These are phyloP conservation scores for Gyrodon lividus DNA, from an alignment of 768 basidiomycete genomes.

Conservation along the genomic window DNA sequence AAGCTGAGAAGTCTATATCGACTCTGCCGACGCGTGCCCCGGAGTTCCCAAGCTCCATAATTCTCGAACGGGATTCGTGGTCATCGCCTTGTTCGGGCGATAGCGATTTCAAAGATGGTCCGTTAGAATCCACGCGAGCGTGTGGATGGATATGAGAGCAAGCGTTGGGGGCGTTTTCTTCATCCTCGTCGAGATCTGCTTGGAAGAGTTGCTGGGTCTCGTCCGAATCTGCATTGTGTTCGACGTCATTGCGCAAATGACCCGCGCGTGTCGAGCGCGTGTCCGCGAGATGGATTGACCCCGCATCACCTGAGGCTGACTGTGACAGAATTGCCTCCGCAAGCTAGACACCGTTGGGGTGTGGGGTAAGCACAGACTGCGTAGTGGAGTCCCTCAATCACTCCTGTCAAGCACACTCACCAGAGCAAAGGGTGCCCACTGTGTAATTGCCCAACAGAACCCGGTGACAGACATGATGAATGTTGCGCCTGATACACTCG, in stretches of 20 bases:
- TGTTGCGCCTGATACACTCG: slow-evolving; percentile 68
- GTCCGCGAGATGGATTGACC: slow-evolving; percentile 40
- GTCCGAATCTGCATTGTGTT: slow-evolving; percentile 26
- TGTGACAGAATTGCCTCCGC: slow-evolving; percentile 83
- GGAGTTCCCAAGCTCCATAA: slow-evolving; percentile 40
- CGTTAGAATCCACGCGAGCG: background rate
- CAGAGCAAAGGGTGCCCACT: slow-evolving; percentile 92
- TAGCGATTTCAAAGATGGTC: background rate
- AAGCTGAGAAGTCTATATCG: slow-evolving; percentile 32
- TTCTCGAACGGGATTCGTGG: slow-evolving; percentile 15
- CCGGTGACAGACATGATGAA: slow-evolving; percentile 76
- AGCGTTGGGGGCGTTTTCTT: slow-evolving; percentile 4
- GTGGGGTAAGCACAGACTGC: slow-evolving; percentile 15
- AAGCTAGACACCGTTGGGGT: slow-evolving; percentile 46
- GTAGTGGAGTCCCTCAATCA: background rate
- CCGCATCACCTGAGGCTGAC: slow-evolving; percentile 36
- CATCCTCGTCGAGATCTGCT: slow-evolving; percentile 23
- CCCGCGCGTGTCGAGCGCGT: slow-evolving; percentile 24
- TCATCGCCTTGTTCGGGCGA: slow-evolving; percentile 10
- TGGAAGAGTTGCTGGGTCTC: slow-evolving; percentile 23
- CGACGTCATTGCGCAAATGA: slow-evolving; percentile 12
- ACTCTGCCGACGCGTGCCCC: slow-evolving; percentile 50
- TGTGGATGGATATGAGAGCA: background rate
- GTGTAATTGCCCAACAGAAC: slow-evolving; percentile 89
- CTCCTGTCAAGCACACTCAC: slow-evolving; percentile 41